phyloP scores from a whole-genome alignment of 1,284 basidiomycete genomes.

The Ceratobasidium sp. region DNA sequence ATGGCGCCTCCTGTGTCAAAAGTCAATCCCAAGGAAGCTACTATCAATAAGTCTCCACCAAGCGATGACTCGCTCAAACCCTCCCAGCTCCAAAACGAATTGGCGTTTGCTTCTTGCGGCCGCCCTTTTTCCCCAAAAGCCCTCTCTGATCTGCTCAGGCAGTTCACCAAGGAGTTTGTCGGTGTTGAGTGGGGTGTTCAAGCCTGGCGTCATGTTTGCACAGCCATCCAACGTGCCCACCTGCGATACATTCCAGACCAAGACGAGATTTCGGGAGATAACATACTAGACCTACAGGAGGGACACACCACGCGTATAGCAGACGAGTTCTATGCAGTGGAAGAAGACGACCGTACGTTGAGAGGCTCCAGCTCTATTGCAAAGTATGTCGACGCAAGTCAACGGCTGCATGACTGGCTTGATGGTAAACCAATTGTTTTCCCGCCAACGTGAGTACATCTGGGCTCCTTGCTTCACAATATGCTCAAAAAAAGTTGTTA shows the following conservation, averaged over 20 bases:
- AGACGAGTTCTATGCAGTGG: neutral
- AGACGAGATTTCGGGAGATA: neutral
- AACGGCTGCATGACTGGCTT: neutral
- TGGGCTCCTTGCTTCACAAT: neutral
- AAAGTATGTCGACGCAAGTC: neutral
- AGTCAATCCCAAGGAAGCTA: too few relatives aligned
- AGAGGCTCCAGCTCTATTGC: neutral
- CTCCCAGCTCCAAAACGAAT: neutral
- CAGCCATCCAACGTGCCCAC: neutral
- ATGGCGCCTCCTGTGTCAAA: too few relatives aligned
- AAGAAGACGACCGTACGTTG: neutral
- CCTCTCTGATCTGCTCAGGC: neutral
- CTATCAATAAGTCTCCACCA: too few relatives aligned
- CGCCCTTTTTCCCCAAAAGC: neutral
- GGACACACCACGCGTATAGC: neutral
- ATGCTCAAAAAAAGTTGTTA: too few relatives aligned
- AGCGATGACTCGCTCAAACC: neutral
- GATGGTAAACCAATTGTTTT: neutral
- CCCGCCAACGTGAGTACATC: neutral
- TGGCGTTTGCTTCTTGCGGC: neutral
- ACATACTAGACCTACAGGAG: neutral
- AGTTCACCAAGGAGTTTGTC: neutral
- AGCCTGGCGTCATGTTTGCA: slow-evolving; percentile 11
- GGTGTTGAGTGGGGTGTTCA: neutral
- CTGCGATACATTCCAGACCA: neutral